Base-by-base conservation (phyloP, 495 filamentous ascomycete genomes). In the Penicillium desertorum region DNA sequence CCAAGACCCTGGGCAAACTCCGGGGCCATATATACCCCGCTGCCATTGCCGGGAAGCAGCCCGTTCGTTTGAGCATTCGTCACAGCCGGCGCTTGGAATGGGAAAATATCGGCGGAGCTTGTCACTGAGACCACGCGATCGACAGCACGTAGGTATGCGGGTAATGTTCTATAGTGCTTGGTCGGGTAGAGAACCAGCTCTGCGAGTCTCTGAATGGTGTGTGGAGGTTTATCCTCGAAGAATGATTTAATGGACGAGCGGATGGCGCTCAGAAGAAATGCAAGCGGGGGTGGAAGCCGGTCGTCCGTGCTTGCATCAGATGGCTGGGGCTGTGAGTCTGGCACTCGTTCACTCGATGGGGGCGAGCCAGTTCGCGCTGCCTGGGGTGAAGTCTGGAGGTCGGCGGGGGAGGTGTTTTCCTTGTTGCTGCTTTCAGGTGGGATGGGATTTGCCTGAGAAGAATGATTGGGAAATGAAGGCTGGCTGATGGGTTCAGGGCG, bases 111-210 rank as follows among this genome's bases (percentile, higher is more conserved):
- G 6, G 84, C 81, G 25, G 84, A 81, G 51, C 88, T 92, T n/a
- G 91, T 93, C 57, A 98, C 95, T 39, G 88, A 91, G 36, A 97
- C 85, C 16, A 96, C 90, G 50, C 95, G 88, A 66, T 97, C 91
- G 12, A 98, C 80, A 7, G 94, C 95, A 57, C 91, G 87, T 55
- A 98, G 85, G 68, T 92, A 98, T 22, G 90, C 83, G 5, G 88
- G 83, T 5, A 97, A 79, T 30, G 84, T 87, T 30, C 79, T 79
- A 73, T 98, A 97, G 71, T 96, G 90, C 42, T 80, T 76, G 39
- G 75, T 87, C 7, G 94, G 94, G 17, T 70, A 69, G 12, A 94
- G 79, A 39, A 97, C 78, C n/a, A 98, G 88, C 78, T 98, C 94
- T 19, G 94, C 83, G 32, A 98, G 81, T 43, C 94, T 88, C 73